Evolutionary conservation across 2,329 filamentous ascomycete genomes (phyloP), one percentile per base, ranked within the genome.

Genomic region (Botryosphaeria agaves): DNA sequence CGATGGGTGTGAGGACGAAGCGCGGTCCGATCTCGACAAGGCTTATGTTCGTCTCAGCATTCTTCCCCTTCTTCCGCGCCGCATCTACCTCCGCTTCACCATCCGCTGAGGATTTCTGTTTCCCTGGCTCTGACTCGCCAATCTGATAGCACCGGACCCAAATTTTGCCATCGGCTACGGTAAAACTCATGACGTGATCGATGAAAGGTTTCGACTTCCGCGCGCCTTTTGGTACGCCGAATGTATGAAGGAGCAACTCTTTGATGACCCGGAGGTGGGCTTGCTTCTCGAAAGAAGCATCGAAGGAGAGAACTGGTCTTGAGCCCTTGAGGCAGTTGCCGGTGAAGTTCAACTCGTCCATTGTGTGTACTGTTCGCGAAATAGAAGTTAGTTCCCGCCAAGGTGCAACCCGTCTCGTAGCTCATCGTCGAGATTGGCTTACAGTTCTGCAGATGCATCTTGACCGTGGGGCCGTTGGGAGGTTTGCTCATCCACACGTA

Each of bases 141-240:
- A 95, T 79, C 56, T 98, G 84, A 57, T 94, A 98, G 47, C 87
- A 83, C 31, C 89, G 73, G 34, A 94, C 74, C 85, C 87, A 98
- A 46, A 98, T 81, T 61, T 92, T 93, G 46, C 81, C 83, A 47
- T 93, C 87, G 3, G 81, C 81, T 18, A 91, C 62, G 34, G 79
- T 91, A 52, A 98, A 91, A 34, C 76, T 76, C 69, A 95, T 85
- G 38, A 98, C 80, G 44, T 89, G 85, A 52, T 98, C 89, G 38
- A 95, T 67, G 46, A 98, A 98, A 3, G 89, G 89, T 60, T 98
- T 98, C 36, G 81, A 77, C 46, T 91, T 91, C 44, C 82, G 69
- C 15, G 85, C 77, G 14, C 76, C 77, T 45, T 85, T 79, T 2
- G 89, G 89, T 0, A 98, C 89, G 36, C 84, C 85, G 50, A 98